Conservation (phyloP, 2,329 filamentous ascomycete species). For the Chrysosporium keratinophilum region DNA sequence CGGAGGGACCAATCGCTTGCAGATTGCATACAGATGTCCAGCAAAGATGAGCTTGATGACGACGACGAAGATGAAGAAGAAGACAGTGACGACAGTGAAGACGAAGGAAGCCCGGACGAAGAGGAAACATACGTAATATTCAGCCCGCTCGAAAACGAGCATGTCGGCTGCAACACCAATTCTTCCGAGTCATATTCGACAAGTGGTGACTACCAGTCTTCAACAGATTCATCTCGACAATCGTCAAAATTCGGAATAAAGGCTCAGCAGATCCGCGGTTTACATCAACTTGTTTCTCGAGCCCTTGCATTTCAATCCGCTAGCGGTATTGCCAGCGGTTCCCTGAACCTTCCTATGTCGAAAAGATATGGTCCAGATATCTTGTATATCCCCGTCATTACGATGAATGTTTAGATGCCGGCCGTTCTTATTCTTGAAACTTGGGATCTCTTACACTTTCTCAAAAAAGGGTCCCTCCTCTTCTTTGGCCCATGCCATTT, state of each 20-base stretch:
- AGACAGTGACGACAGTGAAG: slow-evolving; percentile 13
- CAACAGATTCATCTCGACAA: slow-evolving; percentile 1
- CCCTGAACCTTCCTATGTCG: not conserved
- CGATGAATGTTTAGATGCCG: slow-evolving; percentile 13
- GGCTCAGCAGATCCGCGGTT: slow-evolving; percentile 14
- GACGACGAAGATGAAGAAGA: slow-evolving; percentile 9
- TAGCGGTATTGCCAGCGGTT: not conserved
- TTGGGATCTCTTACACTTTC: too few species aligned
- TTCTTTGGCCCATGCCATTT: not conserved
- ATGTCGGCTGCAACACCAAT: slow-evolving; percentile 10
- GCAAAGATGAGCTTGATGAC: slow-evolving; percentile 14
- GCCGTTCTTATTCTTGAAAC: too few species aligned
- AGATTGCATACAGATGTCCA: slow-evolving; percentile 14
- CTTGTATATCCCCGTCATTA: slow-evolving; percentile 15
- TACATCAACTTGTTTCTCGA: slow-evolving; percentile 17
- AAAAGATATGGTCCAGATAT: slow-evolving; percentile 1
- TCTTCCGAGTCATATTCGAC: not conserved
- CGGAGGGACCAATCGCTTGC: slow-evolving; percentile 16
- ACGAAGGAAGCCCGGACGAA: slow-evolving; percentile 8
- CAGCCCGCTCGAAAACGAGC: slow-evolving; percentile 20
- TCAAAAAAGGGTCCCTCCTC: too few species aligned
- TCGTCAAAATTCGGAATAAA: not conserved
- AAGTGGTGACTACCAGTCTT: not conserved
- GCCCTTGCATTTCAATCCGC: slow-evolving; percentile 8
- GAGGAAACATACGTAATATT: slow-evolving; percentile 21